Base-by-base conservation (phyloP, 345 rosid genomes). In the Kandelia obovata region DNA sequence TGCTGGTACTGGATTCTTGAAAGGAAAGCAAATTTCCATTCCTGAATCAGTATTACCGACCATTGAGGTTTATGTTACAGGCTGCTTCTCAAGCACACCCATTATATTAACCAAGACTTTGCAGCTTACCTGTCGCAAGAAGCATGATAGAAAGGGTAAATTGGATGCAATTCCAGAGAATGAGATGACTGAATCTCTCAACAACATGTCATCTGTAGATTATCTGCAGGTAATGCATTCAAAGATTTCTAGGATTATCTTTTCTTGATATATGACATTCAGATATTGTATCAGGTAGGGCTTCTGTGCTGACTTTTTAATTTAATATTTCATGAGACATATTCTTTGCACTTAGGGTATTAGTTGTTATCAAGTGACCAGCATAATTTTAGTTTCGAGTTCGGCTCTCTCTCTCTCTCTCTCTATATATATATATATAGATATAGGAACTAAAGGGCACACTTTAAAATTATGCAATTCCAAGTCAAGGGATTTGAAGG, bases 41-140 rank as follows among this genome's bases (percentile, higher is more conserved):
- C 79, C 82, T 0, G 89, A 89, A 68, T 80, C 75, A 21, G 79
- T 76, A 16, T 68, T 72, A 37, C 89, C 95, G 7, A 81, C 82
- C 68, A 74, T 95, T 71, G 97, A 95, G 83, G 99, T 95, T 52
- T 95, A 86, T 73, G 84, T 94, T 39, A 79, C 98, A 1, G 96
- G 97, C 27, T 84, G 82, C 68, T 91, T 84, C 79, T 81, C 87
- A 15, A 92, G 96, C 53, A 84, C 83, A 6, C 97, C 98, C 0
- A 83, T 94, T 59, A 91, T 94, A 65, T 70, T 94, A 65, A 91
- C 92, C 58, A 91, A 94, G 85, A 84, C 88, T 25, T 73, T 89
- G 79, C 89, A 84, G 79, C 84, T 87, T 71, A 76, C 77, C 77
- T 84, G 74, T 49, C 81, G 88, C 71, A 94, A 87, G 83, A 94